A percentile compares a stretch with the other conserved stretches of the same genome.
phyloP scores from a whole-genome alignment of 83 land plant genomes.

The Larix sibirica region DNA sequence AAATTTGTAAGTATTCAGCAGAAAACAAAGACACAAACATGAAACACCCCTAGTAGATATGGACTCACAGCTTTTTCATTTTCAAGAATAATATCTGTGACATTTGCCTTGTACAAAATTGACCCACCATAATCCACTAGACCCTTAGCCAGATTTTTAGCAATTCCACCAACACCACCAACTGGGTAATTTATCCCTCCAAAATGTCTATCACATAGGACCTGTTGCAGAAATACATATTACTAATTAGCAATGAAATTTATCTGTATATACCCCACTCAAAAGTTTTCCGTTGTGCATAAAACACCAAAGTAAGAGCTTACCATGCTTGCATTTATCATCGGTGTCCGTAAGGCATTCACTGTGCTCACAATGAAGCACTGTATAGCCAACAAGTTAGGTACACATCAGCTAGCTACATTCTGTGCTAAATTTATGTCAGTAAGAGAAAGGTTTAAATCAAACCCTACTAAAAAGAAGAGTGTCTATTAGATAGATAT shows the following conservation, averaged over 20 bases:
- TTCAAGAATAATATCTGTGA: conserved; percentile 59
- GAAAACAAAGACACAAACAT: conserved; percentile 2
- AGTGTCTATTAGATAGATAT: background rate
- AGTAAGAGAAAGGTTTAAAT: background rate
- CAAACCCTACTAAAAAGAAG: background rate
- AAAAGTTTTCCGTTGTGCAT: background rate
- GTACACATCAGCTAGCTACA: conserved; percentile 5
- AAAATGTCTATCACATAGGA: conserved; percentile 93
- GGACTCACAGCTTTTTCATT: conserved; percentile 86
- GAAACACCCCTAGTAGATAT: background rate
- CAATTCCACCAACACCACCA: conserved; percentile 98
- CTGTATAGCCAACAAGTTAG: conserved; percentile 42
- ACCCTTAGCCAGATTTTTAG: conserved; percentile 84
- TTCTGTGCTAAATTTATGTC: background rate
- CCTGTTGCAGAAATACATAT: conserved; percentile 39
- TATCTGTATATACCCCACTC: background rate
- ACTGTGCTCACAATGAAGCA: conserved; percentile 99
- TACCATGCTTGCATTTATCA: conserved; percentile 99
- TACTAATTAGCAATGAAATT: conserved; percentile 5
- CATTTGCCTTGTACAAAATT: conserved; percentile 94
- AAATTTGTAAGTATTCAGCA: background rate
- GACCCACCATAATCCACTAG: conserved; percentile 81
- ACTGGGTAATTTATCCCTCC: conserved; percentile 98
- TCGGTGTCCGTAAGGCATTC: conserved; percentile 90
- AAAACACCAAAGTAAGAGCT: background rate